Base-by-base conservation (phyloP, 2,329 filamentous ascomycete species). In the Cercospora sp. region DNA sequence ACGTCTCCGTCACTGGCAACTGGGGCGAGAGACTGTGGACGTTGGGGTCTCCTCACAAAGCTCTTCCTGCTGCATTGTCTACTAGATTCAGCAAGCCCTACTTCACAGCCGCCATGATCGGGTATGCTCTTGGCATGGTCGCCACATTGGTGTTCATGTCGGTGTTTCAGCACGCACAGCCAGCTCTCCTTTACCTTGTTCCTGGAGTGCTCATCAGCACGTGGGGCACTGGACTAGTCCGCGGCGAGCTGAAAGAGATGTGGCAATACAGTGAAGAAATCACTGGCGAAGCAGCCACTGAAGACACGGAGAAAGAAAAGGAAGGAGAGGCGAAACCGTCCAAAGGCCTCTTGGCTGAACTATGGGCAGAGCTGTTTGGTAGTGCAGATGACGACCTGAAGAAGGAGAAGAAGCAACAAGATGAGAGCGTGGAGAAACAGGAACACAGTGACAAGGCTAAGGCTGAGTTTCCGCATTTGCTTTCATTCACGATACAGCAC, bases 1-100 rank as follows among this genome's bases (percentile, higher is more conserved):
- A 83, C 69, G 72, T 78, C 20, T 76, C 80, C 0, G 76, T 90
- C 9, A 89, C 89, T 18, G 90, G 91, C 12, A 85, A 87, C 65
- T 97, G 93, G 92, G 94, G 92, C 53, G 91, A 96, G 73, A 85
- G 87, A 45, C 89, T 96, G 78, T 97, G 94, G 94, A 89, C 88
- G 7, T 79, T 80, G 2, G 75, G 69, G 13, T 18, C 28, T n/a
- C 74, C 23, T 75, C 60, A 67, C 42, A 30, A 39, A 16, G 45
- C 45, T 16, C 61, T 75, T n/a, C 71, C 72, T 10, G 36, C 68
- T 5, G 64, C 51, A 9, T 69, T 74, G 62, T 81, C 79, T 13
- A 79, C 79, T 42, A 74, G 77, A 31, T 99, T 98, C 74, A 84
- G 87, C 2, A 97, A 96, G 80, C 87, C 89, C 0, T 98, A 97